A percentile compares a stretch with the other conserved stretches of the same genome.
phyloP scores from a whole-genome alignment of 805 yeast genomes.

The Sporopachydermia lactativora region DNA sequence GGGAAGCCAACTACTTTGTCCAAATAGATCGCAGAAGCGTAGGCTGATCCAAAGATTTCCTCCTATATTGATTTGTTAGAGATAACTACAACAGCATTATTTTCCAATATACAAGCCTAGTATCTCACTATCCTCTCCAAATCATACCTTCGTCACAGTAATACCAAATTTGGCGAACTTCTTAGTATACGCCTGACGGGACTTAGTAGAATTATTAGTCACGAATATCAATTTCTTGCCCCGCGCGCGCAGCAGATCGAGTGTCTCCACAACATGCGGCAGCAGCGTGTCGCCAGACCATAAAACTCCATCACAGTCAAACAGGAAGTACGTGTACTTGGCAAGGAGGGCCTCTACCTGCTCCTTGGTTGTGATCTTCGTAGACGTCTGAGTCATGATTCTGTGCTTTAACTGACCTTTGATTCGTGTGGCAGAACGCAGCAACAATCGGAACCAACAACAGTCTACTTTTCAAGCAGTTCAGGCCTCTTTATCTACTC shows the following conservation, averaged over 20 bases:
- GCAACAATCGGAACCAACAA: no score
- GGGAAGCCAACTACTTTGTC: slow-evolving; percentile 63
- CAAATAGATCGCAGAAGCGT: slow-evolving; percentile 80
- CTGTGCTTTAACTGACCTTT: no score
- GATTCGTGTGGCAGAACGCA: no score
- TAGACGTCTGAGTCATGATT: slow-evolving; percentile 20
- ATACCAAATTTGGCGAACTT: slow-evolving; percentile 58
- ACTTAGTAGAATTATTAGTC: slow-evolving; percentile 90
- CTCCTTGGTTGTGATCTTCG: slow-evolving; percentile 31
- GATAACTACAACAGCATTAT: no score
- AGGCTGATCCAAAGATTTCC: slow-evolving; percentile 85
- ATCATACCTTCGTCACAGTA: slow-evolving; percentile 14
- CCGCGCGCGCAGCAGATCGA: slow-evolving; percentile 36
- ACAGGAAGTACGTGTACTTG: slow-evolving; percentile 70
- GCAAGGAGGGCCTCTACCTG: slow-evolving; percentile 42
- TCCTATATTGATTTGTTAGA: slow-evolving; percentile 18
- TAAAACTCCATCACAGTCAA: slow-evolving; percentile 95
- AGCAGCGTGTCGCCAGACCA: slow-evolving; percentile 82
- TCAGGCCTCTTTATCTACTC: no score
- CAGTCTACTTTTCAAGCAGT: no score
- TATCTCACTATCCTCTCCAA: no score
- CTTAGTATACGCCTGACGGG: slow-evolving; percentile 58
- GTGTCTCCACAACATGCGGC: slow-evolving; percentile 67
- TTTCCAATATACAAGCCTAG: no score
- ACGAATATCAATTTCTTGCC: slow-evolving; percentile 75